Conservation (phyloP, 2,329 filamentous ascomycete species). For the Teratosphaeria nubilosa region DNA sequence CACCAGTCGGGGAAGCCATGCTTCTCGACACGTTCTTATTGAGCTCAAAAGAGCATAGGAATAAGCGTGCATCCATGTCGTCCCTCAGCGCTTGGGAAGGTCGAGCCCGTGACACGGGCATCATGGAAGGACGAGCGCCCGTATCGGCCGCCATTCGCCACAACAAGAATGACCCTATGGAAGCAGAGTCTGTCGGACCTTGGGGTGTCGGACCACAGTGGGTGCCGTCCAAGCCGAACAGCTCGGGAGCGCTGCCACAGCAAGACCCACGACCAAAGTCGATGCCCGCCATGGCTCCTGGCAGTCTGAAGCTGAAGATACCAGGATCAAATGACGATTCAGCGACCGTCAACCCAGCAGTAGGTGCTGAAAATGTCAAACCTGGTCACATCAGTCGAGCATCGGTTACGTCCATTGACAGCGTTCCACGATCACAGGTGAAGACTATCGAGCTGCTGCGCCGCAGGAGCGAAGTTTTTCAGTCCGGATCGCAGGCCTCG, state of each 20-base stretch:
- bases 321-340: neutral
- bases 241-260: neutral
- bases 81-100: neutral
- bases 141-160: neutral
- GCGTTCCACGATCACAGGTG: conserved; percentile 21
- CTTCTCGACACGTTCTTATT: neutral
- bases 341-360: neutral
- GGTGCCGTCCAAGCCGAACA: neutral
- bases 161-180: neutral
- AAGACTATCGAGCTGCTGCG: conserved; percentile 20
- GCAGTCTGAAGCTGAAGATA: conserved; percentile 4
- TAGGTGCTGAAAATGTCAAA: neutral
- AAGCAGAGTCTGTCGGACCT: neutral
- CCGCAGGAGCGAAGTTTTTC: conserved; percentile 4
- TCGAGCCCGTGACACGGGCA: neutral
- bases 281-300: neutral
- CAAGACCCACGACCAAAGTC: neutral
- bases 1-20: neutral
- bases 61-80: neutral
- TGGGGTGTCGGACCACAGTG: neutral
- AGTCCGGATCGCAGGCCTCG: neutral
- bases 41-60: neutral
- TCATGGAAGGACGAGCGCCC: neutral
- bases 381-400: conserved; percentile 18
- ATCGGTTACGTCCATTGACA: conserved; percentile 25